phyloP scores from a whole-genome alignment of 768 basidiomycete species.

The Amanita muscaria region DNA sequence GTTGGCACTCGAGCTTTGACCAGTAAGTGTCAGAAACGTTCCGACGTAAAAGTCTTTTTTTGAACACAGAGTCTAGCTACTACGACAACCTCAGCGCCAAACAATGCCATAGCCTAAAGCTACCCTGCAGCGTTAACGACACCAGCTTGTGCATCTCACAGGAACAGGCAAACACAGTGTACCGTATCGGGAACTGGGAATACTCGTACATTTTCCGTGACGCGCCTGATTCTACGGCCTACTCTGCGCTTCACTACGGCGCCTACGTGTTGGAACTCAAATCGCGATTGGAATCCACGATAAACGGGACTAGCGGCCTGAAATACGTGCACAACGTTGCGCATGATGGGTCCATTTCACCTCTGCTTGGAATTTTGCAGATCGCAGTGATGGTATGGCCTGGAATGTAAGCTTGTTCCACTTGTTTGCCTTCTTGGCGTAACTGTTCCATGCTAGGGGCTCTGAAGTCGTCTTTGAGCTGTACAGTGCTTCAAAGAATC shows the following conservation, averaged over 20 bases:
- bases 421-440: not conserved
- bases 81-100: constrained; percentile 46
- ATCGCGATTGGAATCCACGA: constrained; percentile 28
- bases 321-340: constrained; percentile 33
- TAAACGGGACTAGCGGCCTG: constrained; percentile 29
- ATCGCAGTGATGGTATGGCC: constrained; percentile 46
- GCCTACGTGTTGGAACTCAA: constrained; percentile 39
- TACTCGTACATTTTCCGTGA: constrained; percentile 45
- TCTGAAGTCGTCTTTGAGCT: constrained; percentile 43
- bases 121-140: constrained; percentile 38
- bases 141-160: constrained; percentile 35
- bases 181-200: constrained; percentile 52
- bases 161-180: constrained; percentile 42
- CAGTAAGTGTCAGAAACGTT: constrained; percentile 26
- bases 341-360: constrained; percentile 42
- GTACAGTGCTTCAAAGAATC: constrained; percentile 22
- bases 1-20: constrained; percentile 44
- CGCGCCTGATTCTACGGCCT: constrained; percentile 33
- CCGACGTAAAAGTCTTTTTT: no score
- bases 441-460: constrained; percentile 23
- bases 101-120: constrained; percentile 35
- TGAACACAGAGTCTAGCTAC: constrained; percentile 30
- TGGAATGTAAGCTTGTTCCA: constrained; percentile 32
- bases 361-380: constrained; percentile 41
- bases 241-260: constrained; percentile 36